phyloP scores from a whole-genome alignment of 176 grass and related monocot genomes.

The Avena insularis region DNA sequence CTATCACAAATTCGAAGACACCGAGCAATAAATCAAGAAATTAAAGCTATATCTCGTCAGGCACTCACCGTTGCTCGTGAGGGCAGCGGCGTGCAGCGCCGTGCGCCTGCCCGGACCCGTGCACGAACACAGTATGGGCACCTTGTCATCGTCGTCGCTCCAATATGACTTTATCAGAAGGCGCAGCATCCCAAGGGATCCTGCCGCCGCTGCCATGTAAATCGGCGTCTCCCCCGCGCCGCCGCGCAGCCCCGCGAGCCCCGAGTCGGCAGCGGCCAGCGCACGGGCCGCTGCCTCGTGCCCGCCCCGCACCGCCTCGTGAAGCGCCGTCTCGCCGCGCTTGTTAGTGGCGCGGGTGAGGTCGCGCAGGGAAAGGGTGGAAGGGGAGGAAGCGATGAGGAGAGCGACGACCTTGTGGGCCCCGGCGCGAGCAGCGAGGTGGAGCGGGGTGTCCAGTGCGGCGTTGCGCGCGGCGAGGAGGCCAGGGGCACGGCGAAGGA shows the following conservation, averaged over 20 bases:
- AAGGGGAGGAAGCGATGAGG: slow-evolving; percentile 28
- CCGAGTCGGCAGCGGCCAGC: slow-evolving; percentile 42
- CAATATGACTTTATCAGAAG: slow-evolving; percentile 32
- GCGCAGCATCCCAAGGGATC: slow-evolving; percentile 50
- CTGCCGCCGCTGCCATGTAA: slow-evolving; percentile 64
- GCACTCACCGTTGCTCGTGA: slow-evolving; percentile 51
- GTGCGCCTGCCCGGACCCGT: slow-evolving; percentile 51
- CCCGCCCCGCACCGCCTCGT: slow-evolving; percentile 57
- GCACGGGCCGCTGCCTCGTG: slow-evolving; percentile 42
- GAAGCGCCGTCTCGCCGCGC: slow-evolving; percentile 67
- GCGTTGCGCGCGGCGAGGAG: slow-evolving; percentile 55
- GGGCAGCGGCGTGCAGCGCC: slow-evolving; percentile 65
- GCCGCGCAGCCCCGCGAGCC: slow-evolving; percentile 38
- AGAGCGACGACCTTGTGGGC: slow-evolving; percentile 45
- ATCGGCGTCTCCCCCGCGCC: slow-evolving; percentile 43
- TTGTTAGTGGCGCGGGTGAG: slow-evolving; percentile 46
- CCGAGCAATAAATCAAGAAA: neutral
- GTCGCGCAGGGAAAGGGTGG: neutral
- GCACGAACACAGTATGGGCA: slow-evolving; percentile 24
- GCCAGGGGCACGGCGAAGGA: slow-evolving; percentile 55
- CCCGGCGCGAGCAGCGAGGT: slow-evolving; percentile 52
- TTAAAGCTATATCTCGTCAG: neutral
- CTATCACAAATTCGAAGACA: neutral
- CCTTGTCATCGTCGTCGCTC: slow-evolving; percentile 5
- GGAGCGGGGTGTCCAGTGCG: slow-evolving; percentile 62